Conservation (phyloP, 2,329 filamentous ascomycete species). For the Colletotrichum liriopes region DNA sequence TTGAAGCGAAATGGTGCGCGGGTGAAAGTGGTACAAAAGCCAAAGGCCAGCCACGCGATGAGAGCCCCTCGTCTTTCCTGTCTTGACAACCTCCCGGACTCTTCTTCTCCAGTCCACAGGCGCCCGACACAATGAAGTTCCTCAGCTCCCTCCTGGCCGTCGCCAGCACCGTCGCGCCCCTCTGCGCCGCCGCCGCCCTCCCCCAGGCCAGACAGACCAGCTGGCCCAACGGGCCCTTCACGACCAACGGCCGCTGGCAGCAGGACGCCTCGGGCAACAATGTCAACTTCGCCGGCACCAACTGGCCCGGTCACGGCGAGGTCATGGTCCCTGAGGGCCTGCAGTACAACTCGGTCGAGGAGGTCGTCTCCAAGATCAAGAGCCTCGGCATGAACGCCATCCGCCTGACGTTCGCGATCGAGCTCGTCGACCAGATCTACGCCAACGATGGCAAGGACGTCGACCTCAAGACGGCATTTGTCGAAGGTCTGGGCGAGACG, state of each 20-base stretch:
- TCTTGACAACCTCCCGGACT: constrained; percentile 13
- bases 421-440: constrained; percentile 75
- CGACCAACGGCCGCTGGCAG: constrained; percentile 59
- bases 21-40: constrained; percentile 27
- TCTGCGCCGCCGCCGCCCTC: constrained; percentile 29
- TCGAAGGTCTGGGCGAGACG: constrained; percentile 61
- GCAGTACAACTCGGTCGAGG: constrained; percentile 71
- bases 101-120: not conserved
- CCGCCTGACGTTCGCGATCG: constrained; percentile 74
- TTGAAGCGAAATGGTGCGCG: not conserved
- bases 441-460: constrained; percentile 64
- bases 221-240: constrained; percentile 62
- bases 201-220: constrained; percentile 40
- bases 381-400: constrained; percentile 75
- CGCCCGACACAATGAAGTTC: constrained; percentile 43
- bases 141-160: constrained; percentile 41
- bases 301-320: constrained; percentile 75
- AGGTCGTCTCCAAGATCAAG: constrained; percentile 70
- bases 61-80: not conserved
- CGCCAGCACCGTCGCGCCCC: constrained; percentile 32
- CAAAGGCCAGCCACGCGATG: not conserved
- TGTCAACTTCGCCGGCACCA: constrained; percentile 69
- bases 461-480: constrained; percentile 62
- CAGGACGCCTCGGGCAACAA: constrained; percentile 59
- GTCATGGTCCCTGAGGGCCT: constrained; percentile 78